A percentile compares a stretch with the other conserved stretches of the same genome.
These are phyloP conservation scores for Yamadazyma triangularis DNA, from an alignment of 1,139 yeast genomes.

Conservation along the genomic window DNA sequence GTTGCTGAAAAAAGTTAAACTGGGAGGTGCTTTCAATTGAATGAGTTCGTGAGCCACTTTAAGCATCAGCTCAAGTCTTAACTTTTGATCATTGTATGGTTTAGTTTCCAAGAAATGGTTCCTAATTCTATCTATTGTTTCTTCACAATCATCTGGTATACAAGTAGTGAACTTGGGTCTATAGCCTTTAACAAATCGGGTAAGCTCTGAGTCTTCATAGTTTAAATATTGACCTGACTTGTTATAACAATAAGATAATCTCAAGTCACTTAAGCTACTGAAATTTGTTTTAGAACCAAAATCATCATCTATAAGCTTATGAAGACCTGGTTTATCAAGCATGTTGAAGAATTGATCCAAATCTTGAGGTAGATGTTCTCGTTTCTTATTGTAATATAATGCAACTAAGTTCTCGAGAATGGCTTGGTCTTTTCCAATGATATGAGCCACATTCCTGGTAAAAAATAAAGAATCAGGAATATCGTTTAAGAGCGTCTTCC, in stretches of 20 bases:
- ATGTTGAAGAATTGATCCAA: constrained; percentile 13
- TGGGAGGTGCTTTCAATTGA: constrained; percentile 6
- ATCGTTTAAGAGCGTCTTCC: constrained; percentile 13
- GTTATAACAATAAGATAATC: constrained; percentile 15
- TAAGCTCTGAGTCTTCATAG: constrained; percentile 19
- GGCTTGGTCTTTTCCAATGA: constrained; percentile 1
- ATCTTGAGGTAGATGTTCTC: constrained; percentile 8
- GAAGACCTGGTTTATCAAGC: constrained; percentile 11
- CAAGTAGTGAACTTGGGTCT: constrained; percentile 3
- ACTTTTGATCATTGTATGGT: constrained; percentile 1
- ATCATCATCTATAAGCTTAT: constrained; percentile 10
- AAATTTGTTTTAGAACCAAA: constrained; percentile 15
- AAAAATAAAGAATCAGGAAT: no score
- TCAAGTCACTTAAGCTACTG: constrained; percentile 2
- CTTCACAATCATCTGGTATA: neutral
- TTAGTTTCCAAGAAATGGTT: neutral
- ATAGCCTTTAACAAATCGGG: constrained; percentile 5
- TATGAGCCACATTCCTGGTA: constrained; percentile 4
- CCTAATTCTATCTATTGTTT: neutral
- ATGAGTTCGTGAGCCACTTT: constrained; percentile 2
- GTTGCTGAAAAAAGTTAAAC: constrained; percentile 4
- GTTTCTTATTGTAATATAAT: constrained; percentile 6
- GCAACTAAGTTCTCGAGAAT: constrained; percentile 1
- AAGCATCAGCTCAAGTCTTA: constrained; percentile 2
- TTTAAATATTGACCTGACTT: constrained; percentile 32